Conservation (phyloP, 768 basidiomycete genomes). For the Suillus plorans region DNA sequence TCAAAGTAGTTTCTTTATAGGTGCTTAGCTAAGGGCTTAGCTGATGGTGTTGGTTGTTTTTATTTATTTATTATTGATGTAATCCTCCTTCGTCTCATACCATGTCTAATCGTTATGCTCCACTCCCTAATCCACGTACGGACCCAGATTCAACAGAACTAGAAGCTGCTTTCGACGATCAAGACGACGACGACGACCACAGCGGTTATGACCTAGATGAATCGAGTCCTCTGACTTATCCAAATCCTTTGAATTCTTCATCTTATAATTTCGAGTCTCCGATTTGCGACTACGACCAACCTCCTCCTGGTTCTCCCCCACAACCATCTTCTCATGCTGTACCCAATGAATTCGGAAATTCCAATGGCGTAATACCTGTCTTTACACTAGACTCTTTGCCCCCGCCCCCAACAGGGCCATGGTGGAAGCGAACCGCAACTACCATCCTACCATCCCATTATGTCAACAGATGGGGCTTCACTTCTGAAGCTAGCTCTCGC, state of each 20-base stretch:
- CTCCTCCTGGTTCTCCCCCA: constrained; percentile 84
- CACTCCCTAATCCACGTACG: constrained; percentile 57
- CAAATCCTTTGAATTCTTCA: constrained; percentile 34
- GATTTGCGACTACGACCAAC: constrained; percentile 65
- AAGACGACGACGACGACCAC: constrained; percentile 62
- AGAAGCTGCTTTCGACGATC: constrained; percentile 85
- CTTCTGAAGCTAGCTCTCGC: constrained; percentile 35
- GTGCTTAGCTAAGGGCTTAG: neutral
- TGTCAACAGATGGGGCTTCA: constrained; percentile 45
- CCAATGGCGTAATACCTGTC: constrained; percentile 66
- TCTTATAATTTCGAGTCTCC: constrained; percentile 79
- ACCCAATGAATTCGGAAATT: constrained; percentile 72
- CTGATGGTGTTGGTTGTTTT: neutral
- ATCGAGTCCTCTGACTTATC: constrained; percentile 49
- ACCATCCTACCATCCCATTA: constrained; percentile 57
- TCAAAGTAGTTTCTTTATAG: constrained; percentile 5
- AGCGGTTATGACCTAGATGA: constrained; percentile 31
- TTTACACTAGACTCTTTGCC: constrained; percentile 33
- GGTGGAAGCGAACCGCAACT: constrained; percentile 56
- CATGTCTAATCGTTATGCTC: constrained; percentile 65
- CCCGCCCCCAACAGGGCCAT: constrained; percentile 39
- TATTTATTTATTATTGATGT: constrained; percentile 1
- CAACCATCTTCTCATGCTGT: constrained; percentile 59
- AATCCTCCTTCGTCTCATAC: neutral
- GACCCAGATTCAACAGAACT: constrained; percentile 61